Evolutionary conservation across 2,329 filamentous ascomycete genomes (phyloP).

Genomic region (Pseudocercospora crystallina): DNA sequence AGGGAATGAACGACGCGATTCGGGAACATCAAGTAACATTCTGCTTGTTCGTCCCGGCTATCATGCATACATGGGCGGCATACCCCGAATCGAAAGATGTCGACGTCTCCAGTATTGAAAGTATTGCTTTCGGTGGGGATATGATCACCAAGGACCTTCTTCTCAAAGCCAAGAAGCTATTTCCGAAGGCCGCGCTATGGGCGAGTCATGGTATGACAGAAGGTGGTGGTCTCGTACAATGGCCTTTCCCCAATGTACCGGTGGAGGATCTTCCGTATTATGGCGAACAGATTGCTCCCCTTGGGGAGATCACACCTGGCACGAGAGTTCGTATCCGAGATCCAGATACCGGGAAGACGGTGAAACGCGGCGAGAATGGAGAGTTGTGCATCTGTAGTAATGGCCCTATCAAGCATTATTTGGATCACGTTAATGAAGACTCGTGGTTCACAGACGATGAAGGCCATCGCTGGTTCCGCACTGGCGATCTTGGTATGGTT

Average conservation of each 20-base stretch:
- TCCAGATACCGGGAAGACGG: conserved; percentile 7
- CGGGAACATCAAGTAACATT: conserved; percentile 15
- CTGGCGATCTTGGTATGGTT: conserved; percentile 28
- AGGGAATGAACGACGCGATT: conserved; percentile 13
- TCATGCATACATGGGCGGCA: conserved; percentile 13
- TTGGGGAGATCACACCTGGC: conserved; percentile 15
- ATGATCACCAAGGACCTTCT: conserved; percentile 19
- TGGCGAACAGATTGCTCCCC: conserved; percentile 15
- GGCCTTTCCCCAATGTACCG: conserved; percentile 11
- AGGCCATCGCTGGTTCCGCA: conserved; percentile 26
- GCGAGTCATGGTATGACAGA: conserved; percentile 23
- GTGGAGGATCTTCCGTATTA: conserved; percentile 15
- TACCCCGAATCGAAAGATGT: conserved; percentile 7
- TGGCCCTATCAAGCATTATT: conserved; percentile 21
- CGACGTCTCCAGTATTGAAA: conserved; percentile 7
- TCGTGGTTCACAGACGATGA: conserved; percentile 19
- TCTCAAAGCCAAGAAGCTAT: conserved; percentile 5
- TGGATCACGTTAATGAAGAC: conserved; percentile 18
- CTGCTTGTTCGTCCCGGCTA: conserved; percentile 17
- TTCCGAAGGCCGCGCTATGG: conserved; percentile 14
- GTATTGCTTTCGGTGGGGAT: conserved; percentile 15
- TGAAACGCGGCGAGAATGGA: conserved; percentile 16
- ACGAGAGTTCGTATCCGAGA: conserved; percentile 19
- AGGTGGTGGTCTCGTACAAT: conserved; percentile 20
- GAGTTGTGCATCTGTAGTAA: conserved; percentile 18